A percentile compares a stretch with the other conserved stretches of the same genome.
Conservation (phyloP, 306 rosid genomes). For the Vachellia collinsii region DNA sequence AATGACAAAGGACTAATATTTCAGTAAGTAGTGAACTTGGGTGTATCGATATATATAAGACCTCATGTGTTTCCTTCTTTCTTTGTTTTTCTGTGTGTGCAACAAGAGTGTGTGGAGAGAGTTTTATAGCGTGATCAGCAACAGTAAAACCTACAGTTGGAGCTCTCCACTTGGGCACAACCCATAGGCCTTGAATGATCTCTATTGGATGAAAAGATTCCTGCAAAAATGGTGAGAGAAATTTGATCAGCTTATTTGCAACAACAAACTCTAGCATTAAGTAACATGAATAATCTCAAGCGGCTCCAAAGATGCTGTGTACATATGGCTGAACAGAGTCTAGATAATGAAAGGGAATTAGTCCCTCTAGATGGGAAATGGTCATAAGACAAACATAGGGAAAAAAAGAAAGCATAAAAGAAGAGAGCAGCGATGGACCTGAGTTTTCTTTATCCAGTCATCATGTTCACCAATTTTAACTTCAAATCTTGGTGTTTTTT, state of each 20-base stretch:
- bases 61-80: background rate
- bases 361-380: no score
- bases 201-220: slow-evolving; percentile 73
- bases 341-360: background rate
- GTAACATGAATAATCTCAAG: slow-evolving; percentile 21
- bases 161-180: slow-evolving; percentile 79
- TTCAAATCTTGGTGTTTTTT: slow-evolving; percentile 67
- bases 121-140: background rate
- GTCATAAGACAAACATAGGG: background rate
- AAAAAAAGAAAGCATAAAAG: background rate
- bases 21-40: background rate
- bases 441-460: slow-evolving; percentile 75
- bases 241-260: slow-evolving; percentile 22
- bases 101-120: background rate
- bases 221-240: slow-evolving; percentile 44
- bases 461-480: slow-evolving; percentile 62
- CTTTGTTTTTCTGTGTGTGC: no score
- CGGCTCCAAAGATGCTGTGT: background rate
- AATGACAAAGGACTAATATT: background rate
- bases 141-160: slow-evolving; percentile 63
- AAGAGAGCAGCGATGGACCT: slow-evolving; percentile 54
- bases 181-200: slow-evolving; percentile 78
- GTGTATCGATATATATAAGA: background rate
- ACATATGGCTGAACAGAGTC: slow-evolving; percentile 7
- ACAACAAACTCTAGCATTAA: slow-evolving; percentile 10